Conservation (phyloP, 2,329 filamentous ascomycete species). For the Curvularia lunata region DNA sequence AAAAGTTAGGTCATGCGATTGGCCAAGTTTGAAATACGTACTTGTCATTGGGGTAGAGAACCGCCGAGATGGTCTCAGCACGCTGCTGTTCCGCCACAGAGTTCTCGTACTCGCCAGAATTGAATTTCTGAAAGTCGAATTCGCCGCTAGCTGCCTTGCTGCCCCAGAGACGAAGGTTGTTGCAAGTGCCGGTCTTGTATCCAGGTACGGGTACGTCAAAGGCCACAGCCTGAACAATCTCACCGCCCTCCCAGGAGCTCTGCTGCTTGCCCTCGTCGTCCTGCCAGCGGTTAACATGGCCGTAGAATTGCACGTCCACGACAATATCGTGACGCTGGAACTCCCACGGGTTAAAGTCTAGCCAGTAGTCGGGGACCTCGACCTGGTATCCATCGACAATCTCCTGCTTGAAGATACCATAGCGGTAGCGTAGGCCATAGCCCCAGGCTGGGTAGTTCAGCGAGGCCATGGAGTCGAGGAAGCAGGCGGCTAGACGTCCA, state of each 20-base stretch:
- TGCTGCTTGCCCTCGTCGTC: slow-evolving; percentile 78
- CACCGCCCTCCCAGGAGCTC: slow-evolving; percentile 87
- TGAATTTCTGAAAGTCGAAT: slow-evolving; percentile 99
- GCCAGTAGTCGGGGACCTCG: slow-evolving; percentile 98
- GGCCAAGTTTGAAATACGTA: slow-evolving; percentile 18
- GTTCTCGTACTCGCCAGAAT: slow-evolving; percentile 96
- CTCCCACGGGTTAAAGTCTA: slow-evolving; percentile 99
- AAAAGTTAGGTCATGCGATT: slow-evolving; percentile 18
- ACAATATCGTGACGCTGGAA: slow-evolving; percentile 95
- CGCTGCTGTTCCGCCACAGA: slow-evolving; percentile 97
- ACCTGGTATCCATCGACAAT: slow-evolving; percentile 98
- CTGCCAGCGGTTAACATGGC: slow-evolving; percentile 73
- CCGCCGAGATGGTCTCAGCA: slow-evolving; percentile 98
- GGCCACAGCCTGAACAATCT: slow-evolving; percentile 88
- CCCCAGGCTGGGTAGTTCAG: slow-evolving; percentile 97
- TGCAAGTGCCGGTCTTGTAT: slow-evolving; percentile 86
- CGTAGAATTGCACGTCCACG: slow-evolving; percentile 97
- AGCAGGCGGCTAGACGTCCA: slow-evolving; percentile 92
- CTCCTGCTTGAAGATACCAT: slow-evolving; percentile 98
- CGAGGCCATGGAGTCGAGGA: slow-evolving; percentile 93
- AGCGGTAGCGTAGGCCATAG: slow-evolving; percentile 92
- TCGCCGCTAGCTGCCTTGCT: slow-evolving; percentile 97
- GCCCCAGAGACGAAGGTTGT: slow-evolving; percentile 96
- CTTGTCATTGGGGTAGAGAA: slow-evolving; percentile 97
- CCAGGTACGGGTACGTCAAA: slow-evolving; percentile 92